Evolutionary conservation across 139 green algal species (phyloP), one percentile per base, ranked within the genome.

Genomic region (Desmodesmus armatus): DNA sequence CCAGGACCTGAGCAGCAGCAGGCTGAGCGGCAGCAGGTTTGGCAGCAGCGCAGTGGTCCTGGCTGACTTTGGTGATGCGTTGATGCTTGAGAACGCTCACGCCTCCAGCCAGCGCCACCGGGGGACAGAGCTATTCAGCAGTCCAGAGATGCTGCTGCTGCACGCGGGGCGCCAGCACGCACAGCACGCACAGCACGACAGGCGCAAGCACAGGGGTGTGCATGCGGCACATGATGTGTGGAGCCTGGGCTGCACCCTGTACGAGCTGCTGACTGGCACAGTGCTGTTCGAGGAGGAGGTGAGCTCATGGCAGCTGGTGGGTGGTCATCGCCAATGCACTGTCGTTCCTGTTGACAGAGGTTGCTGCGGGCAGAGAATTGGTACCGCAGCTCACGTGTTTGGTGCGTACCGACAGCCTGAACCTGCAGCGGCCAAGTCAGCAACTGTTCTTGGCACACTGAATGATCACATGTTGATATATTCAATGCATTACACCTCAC

Each of bases 161-260:
- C 62, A 77, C n/a, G 60, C 65, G 13, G 82, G 82, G 9, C 44
- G 33, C 29, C 71, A 55, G 25, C 27, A 79, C 25, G 33, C 51
- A 17, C 40, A 72, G 17, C 58, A 75, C 43, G 63, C n/a, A 37
- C 21, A 80, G 17, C 53, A 85, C 51, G 83, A 91, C 75, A 74
- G 83, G 27, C 74, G 87, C 25, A 70, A 47, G 73, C 69, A 70
- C 65, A 73, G 71, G 2, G 88, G 85, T 31, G 88, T 71, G 31
- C 92, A 90, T 31, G 17, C 78, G 9, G 51, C 91, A 19, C 80
- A 85, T 62, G 96, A 98, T 87, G 90, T 97, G n/a, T 98, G 96
- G 96, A 88, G 87, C 31, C 78, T 98, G 58, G 95, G 93, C 21
- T 97, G 95, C 92, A 87, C 97, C 40, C 91, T 98, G 40, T 98